Conservation (phyloP, 2,329 filamentous ascomycete genomes). For the Beauveria sp. region DNA sequence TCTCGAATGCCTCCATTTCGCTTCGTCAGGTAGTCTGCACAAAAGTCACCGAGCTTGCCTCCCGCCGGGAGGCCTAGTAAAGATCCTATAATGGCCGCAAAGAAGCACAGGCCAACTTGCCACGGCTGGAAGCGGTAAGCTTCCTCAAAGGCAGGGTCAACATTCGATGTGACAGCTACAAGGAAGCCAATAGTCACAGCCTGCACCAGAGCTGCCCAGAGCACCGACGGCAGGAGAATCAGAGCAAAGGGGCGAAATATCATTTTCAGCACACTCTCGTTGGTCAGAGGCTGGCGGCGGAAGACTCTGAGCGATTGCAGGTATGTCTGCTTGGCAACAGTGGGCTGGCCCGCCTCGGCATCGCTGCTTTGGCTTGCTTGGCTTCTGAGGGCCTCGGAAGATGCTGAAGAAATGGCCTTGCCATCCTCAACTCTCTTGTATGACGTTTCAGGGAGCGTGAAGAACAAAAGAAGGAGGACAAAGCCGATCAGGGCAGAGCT, state of each 20-base stretch:
- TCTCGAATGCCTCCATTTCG: constrained; percentile 49
- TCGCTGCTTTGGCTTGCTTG: background rate
- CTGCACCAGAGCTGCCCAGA: constrained; percentile 48
- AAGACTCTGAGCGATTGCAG: constrained; percentile 32
- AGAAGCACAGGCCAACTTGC: constrained; percentile 44
- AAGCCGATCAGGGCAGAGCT: constrained; percentile 41
- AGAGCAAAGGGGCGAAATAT: constrained; percentile 41
- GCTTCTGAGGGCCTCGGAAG: constrained; percentile 9
- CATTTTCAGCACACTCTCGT: constrained; percentile 40
- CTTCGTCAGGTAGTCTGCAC: constrained; percentile 40
- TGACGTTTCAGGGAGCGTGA: constrained; percentile 49
- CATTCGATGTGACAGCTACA: constrained; percentile 47
- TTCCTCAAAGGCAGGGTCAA: constrained; percentile 32
- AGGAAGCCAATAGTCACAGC: constrained; percentile 48
- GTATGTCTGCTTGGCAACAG: constrained; percentile 22
- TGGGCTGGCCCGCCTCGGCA: constrained; percentile 12
- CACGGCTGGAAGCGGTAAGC: constrained; percentile 37
- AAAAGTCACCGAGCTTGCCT: constrained; percentile 38
- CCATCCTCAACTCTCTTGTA: constrained; percentile 28
- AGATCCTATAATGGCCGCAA: constrained; percentile 39
- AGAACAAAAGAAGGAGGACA: constrained; percentile 38
- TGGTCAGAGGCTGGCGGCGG: constrained; percentile 29
- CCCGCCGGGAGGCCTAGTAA: constrained; percentile 42
- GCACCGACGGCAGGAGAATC: constrained; percentile 41
- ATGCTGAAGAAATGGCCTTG: constrained; percentile 12